These are phyloP conservation scores for Cladophialophora yegresii DNA, from an alignment of 2,329 filamentous ascomycete species.

Conservation along the genomic window DNA sequence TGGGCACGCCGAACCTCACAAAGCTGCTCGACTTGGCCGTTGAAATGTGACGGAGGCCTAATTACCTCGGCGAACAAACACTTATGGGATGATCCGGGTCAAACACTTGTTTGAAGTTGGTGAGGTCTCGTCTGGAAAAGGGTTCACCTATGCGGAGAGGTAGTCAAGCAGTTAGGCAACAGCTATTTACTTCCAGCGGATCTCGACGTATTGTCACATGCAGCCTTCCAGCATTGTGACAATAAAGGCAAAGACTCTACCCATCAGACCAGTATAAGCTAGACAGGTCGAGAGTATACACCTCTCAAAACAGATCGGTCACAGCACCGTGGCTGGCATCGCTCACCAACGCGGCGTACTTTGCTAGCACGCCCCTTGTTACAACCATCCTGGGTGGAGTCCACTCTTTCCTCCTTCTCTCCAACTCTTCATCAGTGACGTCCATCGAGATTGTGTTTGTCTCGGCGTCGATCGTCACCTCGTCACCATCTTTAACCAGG, in stretches of 20 bases:
- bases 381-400: constrained; percentile 70
- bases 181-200: too few species aligned
- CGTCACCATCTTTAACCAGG: constrained; percentile 75
- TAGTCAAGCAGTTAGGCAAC: too few species aligned
- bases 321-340: constrained; percentile 91
- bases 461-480: constrained; percentile 82
- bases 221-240: too few species aligned
- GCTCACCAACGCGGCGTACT: constrained; percentile 83
- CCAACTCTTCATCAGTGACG: constrained; percentile 70
- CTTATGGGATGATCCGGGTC: too few species aligned
- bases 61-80: too few species aligned
- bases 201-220: too few species aligned
- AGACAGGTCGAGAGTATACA: background rate
- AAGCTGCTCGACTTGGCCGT: constrained; percentile 21
- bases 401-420: constrained; percentile 65
- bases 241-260: too few species aligned
- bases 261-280: background rate
- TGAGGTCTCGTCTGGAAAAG: too few species aligned
- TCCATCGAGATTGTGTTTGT: constrained; percentile 72
- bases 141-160: too few species aligned
- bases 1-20: constrained; percentile 34
- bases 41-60: too few species aligned
- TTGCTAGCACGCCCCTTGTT: constrained; percentile 80
- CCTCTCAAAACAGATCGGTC: constrained; percentile 66
- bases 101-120: too few species aligned